Conservation (phyloP, 2,329 filamentous ascomycete species). For the Neoarthrinium moseri region DNA sequence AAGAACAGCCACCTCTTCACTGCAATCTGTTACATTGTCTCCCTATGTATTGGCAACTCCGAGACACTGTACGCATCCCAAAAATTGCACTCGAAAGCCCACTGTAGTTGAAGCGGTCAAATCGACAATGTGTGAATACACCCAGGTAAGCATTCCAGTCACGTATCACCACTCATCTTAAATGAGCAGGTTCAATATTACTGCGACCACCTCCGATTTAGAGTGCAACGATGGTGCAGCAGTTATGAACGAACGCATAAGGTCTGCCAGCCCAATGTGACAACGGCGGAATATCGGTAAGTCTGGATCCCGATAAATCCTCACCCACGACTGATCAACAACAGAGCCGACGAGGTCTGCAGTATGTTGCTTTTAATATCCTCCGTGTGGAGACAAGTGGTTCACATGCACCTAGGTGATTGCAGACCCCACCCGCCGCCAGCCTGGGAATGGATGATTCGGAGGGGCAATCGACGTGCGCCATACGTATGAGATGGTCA, state of each 20-base stretch:
- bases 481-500: slow-evolving; percentile 25
- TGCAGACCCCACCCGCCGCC: slow-evolving; percentile 27
- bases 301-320: neutral
- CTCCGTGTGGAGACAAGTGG: no score
- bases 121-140: slow-evolving; percentile 32
- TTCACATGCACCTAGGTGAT: no score
- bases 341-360: slow-evolving; percentile 28
- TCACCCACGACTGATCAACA: slow-evolving; percentile 7
- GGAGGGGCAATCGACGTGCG: slow-evolving; percentile 23
- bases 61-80: no score
- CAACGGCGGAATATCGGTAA: slow-evolving; percentile 29
- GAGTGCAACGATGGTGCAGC: slow-evolving; percentile 30
- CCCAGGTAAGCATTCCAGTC: slow-evolving; percentile 28
- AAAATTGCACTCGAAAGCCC: no score
- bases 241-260: slow-evolving; percentile 30
- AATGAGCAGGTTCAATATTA: slow-evolving; percentile 31
- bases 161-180: no score
- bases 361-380: slow-evolving; percentile 24
- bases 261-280: slow-evolving; percentile 28
- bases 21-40: no score
- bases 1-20: no score
- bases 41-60: no score
- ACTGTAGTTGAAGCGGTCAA: no score
- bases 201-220: slow-evolving; percentile 30
- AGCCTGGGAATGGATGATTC: slow-evolving; percentile 31